Evolutionary conservation across 306 rosid species (phyloP).

Genomic region (Purshia tridentata): DNA sequence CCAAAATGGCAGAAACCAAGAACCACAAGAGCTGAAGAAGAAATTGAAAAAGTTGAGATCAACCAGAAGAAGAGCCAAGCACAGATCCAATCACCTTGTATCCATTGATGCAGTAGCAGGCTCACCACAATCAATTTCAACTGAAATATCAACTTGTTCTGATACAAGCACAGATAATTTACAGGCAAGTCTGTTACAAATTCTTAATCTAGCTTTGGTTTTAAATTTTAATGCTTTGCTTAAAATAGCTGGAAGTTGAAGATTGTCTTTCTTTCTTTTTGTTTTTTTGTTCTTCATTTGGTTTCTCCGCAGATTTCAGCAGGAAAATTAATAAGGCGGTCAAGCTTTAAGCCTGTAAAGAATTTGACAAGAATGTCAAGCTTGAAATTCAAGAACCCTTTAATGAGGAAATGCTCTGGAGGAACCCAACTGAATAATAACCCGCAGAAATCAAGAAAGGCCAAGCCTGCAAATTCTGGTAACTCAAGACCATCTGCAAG

Average conservation of each 20-base stretch:
- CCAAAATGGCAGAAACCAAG: conserved; percentile 20
- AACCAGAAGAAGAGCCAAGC: conserved; percentile 40
- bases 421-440: conserved; percentile 42
- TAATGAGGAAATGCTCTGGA: conserved; percentile 49
- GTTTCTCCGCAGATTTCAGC: conserved; percentile 47
- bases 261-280: neutral
- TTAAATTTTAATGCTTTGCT: conserved; percentile 2
- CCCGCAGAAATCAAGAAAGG: conserved; percentile 44
- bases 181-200: conserved; percentile 47
- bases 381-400: conserved; percentile 48
- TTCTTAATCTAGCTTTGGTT: conserved; percentile 3
- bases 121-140: conserved; percentile 30
- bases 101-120: conserved; percentile 26
- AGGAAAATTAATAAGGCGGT: conserved; percentile 26
- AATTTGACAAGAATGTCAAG: conserved; percentile 52
- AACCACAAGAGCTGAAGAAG: conserved; percentile 41
- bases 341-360: conserved; percentile 32
- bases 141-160: conserved; percentile 36
- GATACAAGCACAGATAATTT: conserved; percentile 47
- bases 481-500: conserved; percentile 29
- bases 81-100: conserved; percentile 29
- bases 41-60: conserved; percentile 58
- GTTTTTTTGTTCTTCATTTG: neutral
- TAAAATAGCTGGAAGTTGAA: neutral
- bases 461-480: conserved; percentile 28